Percentiles rank a stretch among this genome's conserved stretches.
Evolutionary conservation across 169 alveolate species (phyloP).

Genomic region (Plasmodium blacklocki): DNA sequence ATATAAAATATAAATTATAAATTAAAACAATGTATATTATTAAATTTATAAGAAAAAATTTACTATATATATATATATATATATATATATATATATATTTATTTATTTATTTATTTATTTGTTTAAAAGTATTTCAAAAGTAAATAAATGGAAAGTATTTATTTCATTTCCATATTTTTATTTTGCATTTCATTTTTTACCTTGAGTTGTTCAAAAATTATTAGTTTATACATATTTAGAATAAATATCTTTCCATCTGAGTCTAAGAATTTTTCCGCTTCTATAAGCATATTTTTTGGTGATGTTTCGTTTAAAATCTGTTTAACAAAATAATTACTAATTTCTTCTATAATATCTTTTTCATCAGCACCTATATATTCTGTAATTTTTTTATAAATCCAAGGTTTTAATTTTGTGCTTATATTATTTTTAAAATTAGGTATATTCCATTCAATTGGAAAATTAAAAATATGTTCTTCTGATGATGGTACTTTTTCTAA

Average conservation of each 20-base stretch:
- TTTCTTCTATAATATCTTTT: constrained; percentile 80
- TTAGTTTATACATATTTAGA: constrained; percentile 85
- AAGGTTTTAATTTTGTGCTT: constrained; percentile 82
- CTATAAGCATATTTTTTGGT: constrained; percentile 84
- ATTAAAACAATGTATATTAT: no score
- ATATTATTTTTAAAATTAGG: constrained; percentile 75
- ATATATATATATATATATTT: neutral
- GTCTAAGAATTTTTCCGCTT: constrained; percentile 87
- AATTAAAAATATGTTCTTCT: constrained; percentile 82
- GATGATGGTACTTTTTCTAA: constrained; percentile 77
- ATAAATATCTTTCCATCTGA: constrained; percentile 87
- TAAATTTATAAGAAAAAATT: no score
- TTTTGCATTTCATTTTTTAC: constrained; percentile 2
- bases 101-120: neutral
- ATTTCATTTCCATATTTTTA: neutral
- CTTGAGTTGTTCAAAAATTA: constrained; percentile 84
- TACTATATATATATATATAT: no score
- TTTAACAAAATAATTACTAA: constrained; percentile 78
- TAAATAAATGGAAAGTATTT: no score
- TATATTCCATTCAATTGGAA: constrained; percentile 82
- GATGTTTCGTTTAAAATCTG: constrained; percentile 82
- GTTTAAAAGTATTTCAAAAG: neutral
- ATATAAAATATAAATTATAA: no score
- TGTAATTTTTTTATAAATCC: constrained; percentile 84
- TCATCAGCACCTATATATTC: constrained; percentile 91